Base-by-base conservation (phyloP, 805 yeast genomes). In the Saturnispora saitoi region DNA sequence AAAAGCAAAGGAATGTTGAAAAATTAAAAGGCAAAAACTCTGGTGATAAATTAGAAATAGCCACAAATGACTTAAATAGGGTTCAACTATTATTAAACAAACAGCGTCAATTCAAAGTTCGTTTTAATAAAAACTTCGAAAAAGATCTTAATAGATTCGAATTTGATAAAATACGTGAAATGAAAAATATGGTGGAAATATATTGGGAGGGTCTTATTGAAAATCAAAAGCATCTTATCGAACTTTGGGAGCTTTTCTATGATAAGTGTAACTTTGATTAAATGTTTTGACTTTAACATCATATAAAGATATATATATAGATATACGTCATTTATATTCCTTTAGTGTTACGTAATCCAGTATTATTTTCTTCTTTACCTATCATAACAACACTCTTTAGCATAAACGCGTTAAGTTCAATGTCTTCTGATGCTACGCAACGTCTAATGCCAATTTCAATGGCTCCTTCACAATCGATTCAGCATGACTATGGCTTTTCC, bases 191-290 rank as follows among this genome's bases (percentile, higher is more conserved):
- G 53, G 86, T 91, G 46, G 99, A 93, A 65, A 83, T 91, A 11
- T 90, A 81, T 58, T 76, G 95, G 61, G 98, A 93, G 64, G 80
- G 93, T 46, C 77, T 93, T 22, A 85, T 90, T 48, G 99, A 93
- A 66, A 75, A 89, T 30, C 99, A 93, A 66, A 93, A 93, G 67
- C 96, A 89, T 63, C 80, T 84, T 30, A 86, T 86, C 51, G 95
- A 86, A 60, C 64, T 83, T n/a, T 86, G 91, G 87, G 93, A 86
- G 63, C 80, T 89, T 0, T 93, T 91, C 61, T 89, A 88, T 60
- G 86, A 83, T 45, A 70, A 65, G 44, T 65, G 69, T 50, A 58
- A 62, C 17, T 65, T 66, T 15, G 20, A 34, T 7, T 34, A 9
- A 34, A 17, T 12, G n/a, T n/a, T n/a, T n/a, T n/a, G n/a, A n/a